These are phyloP conservation scores for Actinomortierella wolfii DNA, from an alignment of 371 early-diverging fungal species.

Conservation along the genomic window DNA sequence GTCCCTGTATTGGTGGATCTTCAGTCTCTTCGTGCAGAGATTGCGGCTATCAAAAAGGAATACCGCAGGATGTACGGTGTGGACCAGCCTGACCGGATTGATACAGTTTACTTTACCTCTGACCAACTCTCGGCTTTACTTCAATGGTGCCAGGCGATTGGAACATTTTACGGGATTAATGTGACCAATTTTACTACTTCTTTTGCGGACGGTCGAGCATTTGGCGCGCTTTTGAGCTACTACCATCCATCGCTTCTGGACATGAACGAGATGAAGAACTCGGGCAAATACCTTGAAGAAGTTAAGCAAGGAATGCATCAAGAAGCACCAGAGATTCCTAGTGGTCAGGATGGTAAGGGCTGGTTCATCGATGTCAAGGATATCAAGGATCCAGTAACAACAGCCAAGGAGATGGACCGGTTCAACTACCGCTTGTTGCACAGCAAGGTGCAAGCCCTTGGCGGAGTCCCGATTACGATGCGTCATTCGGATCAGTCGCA, in stretches of 20 bases:
- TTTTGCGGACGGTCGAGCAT: slow-evolving; percentile 46
- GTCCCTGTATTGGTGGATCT: slow-evolving; percentile 39
- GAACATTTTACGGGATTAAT: slow-evolving; percentile 33
- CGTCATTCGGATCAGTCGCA: slow-evolving; percentile 40
- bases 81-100: slow-evolving; percentile 37
- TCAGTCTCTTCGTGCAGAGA: slow-evolving; percentile 27
- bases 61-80: slow-evolving; percentile 20
- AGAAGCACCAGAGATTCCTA: slow-evolving; percentile 19
- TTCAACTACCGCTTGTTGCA: slow-evolving; percentile 43
- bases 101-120: slow-evolving; percentile 45
- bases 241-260: slow-evolving; percentile 46
- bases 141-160: slow-evolving; percentile 48
- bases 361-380: slow-evolving; percentile 40
- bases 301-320: slow-evolving; percentile 40
- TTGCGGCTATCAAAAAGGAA: slow-evolving; percentile 20
- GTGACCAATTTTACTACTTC: slow-evolving; percentile 47
- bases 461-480: slow-evolving; percentile 43
- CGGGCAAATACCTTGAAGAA: slow-evolving; percentile 29
- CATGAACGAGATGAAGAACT: slow-evolving; percentile 42
- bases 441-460: slow-evolving; percentile 40
- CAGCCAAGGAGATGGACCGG: slow-evolving; percentile 43
- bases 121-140: slow-evolving; percentile 42
- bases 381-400: slow-evolving; percentile 36
- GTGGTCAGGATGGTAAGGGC: slow-evolving; percentile 18
- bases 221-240: slow-evolving; percentile 44